Base-by-base conservation (phyloP, 176 grass and related monocot species). In the Lolium rigidum region DNA sequence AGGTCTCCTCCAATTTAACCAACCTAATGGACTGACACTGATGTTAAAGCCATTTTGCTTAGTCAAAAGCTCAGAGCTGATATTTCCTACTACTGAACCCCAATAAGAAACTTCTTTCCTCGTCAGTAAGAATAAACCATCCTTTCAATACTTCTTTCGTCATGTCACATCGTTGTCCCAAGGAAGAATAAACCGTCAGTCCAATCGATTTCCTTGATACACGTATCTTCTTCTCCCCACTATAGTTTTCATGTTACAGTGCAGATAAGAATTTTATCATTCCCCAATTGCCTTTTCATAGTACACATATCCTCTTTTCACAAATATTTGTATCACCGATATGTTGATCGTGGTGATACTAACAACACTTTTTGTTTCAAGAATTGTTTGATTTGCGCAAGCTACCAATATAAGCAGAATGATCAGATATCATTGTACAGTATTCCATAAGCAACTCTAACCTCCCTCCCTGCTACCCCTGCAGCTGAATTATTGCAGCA, bases 171-270 rank as follows among this genome's bases (percentile, higher is more conserved):
- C 57, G 80, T 64, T 74, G 22, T 50, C 48, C 38, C 17, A 15
- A 6, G 7, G 3, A 75, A 50, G 39, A 84, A 91, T 76, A 75
- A 69, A 76, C 21, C 10, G 12, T 69, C 76, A 76, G 43, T 75
- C 24, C 18, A 10, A 31, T 48, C 79, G 3, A 37, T 66, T 79
- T 66, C 13, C 38, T 14, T 41, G 7, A 47, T n/a, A 51, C 16
- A 46, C 74, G 48, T 79, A 74, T 49, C 35, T 57, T 66, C 73
- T 15, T 38, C 21, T 61, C 13, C 31, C 37, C 49, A 37, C 25
- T 51, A 47, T 4, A 39, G 13, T 38, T 61, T 66, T 77, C 41
- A 55, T 14, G 12, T 20, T 17, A 49, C 24, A 49, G 78, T 54
- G 70, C 24, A 90, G 16, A 65, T 80, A 9, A 56, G 24, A 74